Evolutionary conservation across 768 basidiomycete genomes (phyloP).

Genomic region (Saitozyma podzolica): DNA sequence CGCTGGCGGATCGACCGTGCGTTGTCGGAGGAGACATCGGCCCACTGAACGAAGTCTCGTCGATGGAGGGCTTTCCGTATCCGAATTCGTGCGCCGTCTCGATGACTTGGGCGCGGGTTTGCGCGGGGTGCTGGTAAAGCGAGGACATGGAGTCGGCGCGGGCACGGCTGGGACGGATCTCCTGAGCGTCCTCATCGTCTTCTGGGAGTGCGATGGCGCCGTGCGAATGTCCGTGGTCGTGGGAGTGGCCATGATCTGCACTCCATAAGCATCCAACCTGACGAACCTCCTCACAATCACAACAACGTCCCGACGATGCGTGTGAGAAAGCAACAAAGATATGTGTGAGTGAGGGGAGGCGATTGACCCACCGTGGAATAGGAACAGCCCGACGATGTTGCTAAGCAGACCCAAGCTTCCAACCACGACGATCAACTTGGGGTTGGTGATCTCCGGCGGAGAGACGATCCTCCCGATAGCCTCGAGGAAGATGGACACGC

Average conservation of each 20-base stretch:
- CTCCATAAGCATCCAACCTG: slow-evolving; percentile 1
- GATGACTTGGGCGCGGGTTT: slow-evolving; percentile 56
- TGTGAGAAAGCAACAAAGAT: too few relatives aligned
- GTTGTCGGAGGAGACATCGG: slow-evolving; percentile 30
- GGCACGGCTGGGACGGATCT: slow-evolving; percentile 11
- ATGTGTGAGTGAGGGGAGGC: neutral
- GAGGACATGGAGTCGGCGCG: slow-evolving; percentile 56
- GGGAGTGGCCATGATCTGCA: slow-evolving; percentile 69
- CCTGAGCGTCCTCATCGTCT: slow-evolving; percentile 12
- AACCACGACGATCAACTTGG: slow-evolving; percentile 83
- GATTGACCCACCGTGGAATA: slow-evolving; percentile 80
- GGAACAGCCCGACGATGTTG: slow-evolving; percentile 86
- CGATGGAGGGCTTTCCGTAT: slow-evolving; percentile 33
- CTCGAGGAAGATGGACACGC: slow-evolving; percentile 92
- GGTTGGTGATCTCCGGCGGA: slow-evolving; percentile 81
- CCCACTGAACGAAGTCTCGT: slow-evolving; percentile 18
- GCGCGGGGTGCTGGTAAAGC: slow-evolving; percentile 65
- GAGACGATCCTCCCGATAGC: slow-evolving; percentile 87
- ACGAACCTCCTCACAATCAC: too few relatives aligned
- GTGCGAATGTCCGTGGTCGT: slow-evolving; percentile 53
- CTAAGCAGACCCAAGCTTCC: slow-evolving; percentile 85
- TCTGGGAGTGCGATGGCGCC: slow-evolving; percentile 13
- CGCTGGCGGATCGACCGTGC: slow-evolving; percentile 10
- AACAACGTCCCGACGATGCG: too few relatives aligned
- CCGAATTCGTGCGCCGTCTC: slow-evolving; percentile 80